Conservation (phyloP, 179 eudicot genomes). For the Amaranthus tricolor region DNA sequence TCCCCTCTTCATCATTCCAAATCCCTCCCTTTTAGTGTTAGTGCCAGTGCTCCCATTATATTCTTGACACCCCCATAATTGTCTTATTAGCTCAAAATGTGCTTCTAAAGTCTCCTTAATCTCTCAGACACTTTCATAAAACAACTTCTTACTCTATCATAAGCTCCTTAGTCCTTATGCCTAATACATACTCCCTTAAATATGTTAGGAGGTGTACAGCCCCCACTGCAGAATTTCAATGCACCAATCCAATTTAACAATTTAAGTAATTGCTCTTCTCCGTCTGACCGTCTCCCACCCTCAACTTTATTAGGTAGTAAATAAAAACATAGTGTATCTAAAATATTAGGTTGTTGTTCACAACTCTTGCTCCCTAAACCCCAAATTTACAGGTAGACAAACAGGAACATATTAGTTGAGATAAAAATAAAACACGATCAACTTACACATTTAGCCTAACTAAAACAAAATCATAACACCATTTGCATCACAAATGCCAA, state of each 20-base stretch:
- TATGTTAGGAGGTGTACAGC: not conserved
- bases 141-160: not conserved
- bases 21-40: too few species aligned
- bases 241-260: not conserved
- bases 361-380: not conserved
- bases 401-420: not conserved
- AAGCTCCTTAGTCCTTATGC: not conserved
- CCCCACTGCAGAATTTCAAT: not conserved
- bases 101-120: not conserved
- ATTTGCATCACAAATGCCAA: not conserved
- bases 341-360: not conserved
- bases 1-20: too few species aligned
- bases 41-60: not conserved
- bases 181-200: not conserved
- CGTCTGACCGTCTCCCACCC: not conserved
- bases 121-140: not conserved
- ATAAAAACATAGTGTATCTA: not conserved
- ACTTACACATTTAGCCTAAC: not conserved
- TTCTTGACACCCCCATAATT: not conserved
- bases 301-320: not conserved
- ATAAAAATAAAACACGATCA: not conserved
- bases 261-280: not conserved
- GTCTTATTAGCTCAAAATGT: not conserved
- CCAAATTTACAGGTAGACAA: not conserved
- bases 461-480: not conserved